These are phyloP conservation scores for Chaetomium tenue DNA, from an alignment of 495 filamentous ascomycete genomes.

Conservation along the genomic window DNA sequence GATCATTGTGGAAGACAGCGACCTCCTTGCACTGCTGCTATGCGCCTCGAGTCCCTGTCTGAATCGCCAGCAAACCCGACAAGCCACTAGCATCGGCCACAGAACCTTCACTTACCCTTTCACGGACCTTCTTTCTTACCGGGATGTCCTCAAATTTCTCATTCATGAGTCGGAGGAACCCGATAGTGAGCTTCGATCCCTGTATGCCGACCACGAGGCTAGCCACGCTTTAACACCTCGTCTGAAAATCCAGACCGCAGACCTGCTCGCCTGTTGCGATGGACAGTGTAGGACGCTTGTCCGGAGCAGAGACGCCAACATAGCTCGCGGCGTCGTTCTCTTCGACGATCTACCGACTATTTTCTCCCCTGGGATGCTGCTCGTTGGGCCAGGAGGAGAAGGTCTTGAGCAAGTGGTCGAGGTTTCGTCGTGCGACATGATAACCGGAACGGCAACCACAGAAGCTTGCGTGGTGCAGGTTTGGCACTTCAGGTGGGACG, in stretches of 20 bases:
- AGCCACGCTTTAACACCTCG: neutral
- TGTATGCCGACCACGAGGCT: neutral
- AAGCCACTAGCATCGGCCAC: neutral
- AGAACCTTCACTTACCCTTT: neutral
- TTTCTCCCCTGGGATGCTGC: neutral
- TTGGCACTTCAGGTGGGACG: conserved; percentile 16
- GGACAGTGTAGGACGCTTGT: neutral
- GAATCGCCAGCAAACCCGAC: neutral
- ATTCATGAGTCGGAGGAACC: neutral
- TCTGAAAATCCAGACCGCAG: neutral
- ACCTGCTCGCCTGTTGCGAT: neutral
- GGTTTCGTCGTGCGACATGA: conserved; percentile 4
- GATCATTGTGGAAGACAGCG: neutral
- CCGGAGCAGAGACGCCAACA: neutral
- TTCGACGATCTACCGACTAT: conserved; percentile 6
- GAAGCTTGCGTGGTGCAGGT: neutral
- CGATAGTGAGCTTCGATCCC: neutral
- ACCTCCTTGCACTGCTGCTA: neutral
- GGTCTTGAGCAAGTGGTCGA: neutral
- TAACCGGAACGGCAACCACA: neutral
- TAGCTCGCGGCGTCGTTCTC: neutral
- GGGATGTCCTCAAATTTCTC: neutral
- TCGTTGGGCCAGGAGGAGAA: neutral
- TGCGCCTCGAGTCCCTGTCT: neutral
- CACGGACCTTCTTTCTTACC: neutral